Evolutionary conservation across 495 filamentous ascomycete genomes (phyloP), one percentile per base, ranked within the genome.

Genomic region (Aspergillus asperescens): DNA sequence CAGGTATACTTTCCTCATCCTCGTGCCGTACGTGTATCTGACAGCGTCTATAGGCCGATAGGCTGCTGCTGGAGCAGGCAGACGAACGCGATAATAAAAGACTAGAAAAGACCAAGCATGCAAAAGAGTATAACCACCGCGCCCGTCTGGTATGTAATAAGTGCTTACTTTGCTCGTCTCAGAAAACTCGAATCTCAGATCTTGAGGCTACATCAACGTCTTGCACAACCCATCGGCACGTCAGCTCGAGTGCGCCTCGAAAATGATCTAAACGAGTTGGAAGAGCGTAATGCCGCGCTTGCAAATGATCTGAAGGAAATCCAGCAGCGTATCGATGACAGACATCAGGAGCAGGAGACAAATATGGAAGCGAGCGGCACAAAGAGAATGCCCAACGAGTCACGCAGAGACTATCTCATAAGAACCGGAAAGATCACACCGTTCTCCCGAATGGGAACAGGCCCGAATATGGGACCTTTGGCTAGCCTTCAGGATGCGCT

Each of bases 371-470:
- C 66, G 2, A 60, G 60, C 41, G 76, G 75, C 4, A 78, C 80
- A 29, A 75, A 74, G 54, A 81, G 79, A 46, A 65, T 90, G 52
- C 82, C 87, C 13, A 83, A 85, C 58, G 93, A 97, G 70, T 89
- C 78, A 12, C 82, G 87, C 45, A 80, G 91, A 41, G 90, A 94
- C 24, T 97, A 89, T 64, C 78, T 98, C 42, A 91, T 98, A 28
- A 81, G 93, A 5, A 98, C 92, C 0, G 93, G 93, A 46, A 96
- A 97, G 67, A 98, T 98, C 58, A 98, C 93, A 0, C 93, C 93
- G 0, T 97, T 98, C 52, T 85, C 90, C 2, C 84, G 82, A 45
- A 77, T 91, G 59, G 75, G 77, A 37, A 76, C 74, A 25, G 71
- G 75, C 19, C 66, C 71, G 16, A 71, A 73, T 12, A 73, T 75